phyloP scores from a whole-genome alignment of 164 flowering plant species.

The Annona cherimola region DNA sequence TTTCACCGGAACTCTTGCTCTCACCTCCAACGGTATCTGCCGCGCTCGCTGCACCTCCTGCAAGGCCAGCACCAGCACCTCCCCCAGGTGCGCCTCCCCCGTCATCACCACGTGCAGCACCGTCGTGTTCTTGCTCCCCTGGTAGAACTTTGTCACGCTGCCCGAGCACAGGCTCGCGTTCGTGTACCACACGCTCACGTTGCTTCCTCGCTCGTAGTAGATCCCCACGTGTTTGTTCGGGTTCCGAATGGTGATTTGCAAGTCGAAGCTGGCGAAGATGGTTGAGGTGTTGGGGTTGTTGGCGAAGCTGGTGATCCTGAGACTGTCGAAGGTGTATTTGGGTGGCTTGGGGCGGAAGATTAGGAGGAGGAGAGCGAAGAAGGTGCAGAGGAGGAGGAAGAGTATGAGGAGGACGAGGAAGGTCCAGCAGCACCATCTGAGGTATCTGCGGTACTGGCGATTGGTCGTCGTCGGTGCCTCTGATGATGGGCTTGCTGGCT shows the following conservation, averaged over 20 bases:
- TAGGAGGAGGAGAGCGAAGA: constrained; percentile 43
- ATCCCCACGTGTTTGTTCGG: constrained; percentile 82
- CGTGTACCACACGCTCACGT: constrained; percentile 41
- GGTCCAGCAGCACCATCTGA: constrained; percentile 60
- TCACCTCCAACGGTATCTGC: constrained; percentile 47
- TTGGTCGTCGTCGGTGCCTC: constrained; percentile 25
- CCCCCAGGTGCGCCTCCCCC: constrained; percentile 41
- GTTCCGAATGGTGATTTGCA: constrained; percentile 57
- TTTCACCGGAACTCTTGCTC: constrained; percentile 61
- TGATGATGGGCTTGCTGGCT: constrained; percentile 20
- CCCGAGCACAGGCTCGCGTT: constrained; percentile 50
- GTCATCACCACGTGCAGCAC: constrained; percentile 36
- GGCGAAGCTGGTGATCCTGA: constrained; percentile 39
- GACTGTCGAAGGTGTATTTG: constrained; percentile 47
- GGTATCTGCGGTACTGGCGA: constrained; percentile 20
- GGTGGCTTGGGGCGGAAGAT: constrained; percentile 70
- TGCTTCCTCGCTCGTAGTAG: constrained; percentile 60
- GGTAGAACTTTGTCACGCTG: constrained; percentile 64
- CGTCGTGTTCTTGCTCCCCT: constrained; percentile 78
- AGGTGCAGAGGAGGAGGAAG: constrained; percentile 30
- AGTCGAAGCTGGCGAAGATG: constrained; percentile 49
- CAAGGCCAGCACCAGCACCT: constrained; percentile 25
- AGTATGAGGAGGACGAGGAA: constrained; percentile 35
- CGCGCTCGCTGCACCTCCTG: constrained; percentile 44
- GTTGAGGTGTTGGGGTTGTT: constrained; percentile 31